A percentile compares a stretch with the other conserved stretches of the same genome.
Evolutionary conservation across 1,284 basidiomycete species (phyloP).

Genomic region (Rhizopogon parksii): DNA sequence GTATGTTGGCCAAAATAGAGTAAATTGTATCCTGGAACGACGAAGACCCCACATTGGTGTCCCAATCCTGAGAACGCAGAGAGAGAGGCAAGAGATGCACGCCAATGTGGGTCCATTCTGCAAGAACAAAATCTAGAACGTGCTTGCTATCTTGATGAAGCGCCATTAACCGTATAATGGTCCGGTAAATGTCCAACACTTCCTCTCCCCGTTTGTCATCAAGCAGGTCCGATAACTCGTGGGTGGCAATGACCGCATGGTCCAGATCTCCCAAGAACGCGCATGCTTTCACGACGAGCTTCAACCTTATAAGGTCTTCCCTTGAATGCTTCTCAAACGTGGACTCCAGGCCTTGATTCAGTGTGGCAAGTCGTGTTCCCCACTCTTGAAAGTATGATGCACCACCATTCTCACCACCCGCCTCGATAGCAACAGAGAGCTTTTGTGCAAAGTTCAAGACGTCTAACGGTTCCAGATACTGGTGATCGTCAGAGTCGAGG

Average conservation of each 20-base stretch:
- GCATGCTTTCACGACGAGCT: constrained; percentile 28
- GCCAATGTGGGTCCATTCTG: constrained; percentile 36
- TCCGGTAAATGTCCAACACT: constrained; percentile 33
- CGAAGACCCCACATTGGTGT: constrained; percentile 10
- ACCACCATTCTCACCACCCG: constrained; percentile 17
- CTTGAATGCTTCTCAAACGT: constrained; percentile 12
- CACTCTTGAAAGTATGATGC: constrained; percentile 27
- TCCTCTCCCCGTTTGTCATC: constrained; percentile 14
- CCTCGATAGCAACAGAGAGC: constrained; percentile 25
- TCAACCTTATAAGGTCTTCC: constrained; percentile 20
- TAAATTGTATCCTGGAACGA: constrained; percentile 30
- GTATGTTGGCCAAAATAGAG: constrained; percentile 23
- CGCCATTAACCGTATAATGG: constrained; percentile 35
- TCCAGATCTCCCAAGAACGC: constrained; percentile 33
- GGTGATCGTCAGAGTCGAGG: constrained; percentile 9
- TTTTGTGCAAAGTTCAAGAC: constrained; percentile 30
- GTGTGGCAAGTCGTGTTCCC: constrained; percentile 31
- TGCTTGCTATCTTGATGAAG: constrained; percentile 30
- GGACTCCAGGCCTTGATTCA: constrained; percentile 28
- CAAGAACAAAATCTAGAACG: constrained; percentile 39
- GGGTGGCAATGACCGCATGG: constrained; percentile 26
- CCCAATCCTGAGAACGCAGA: constrained; percentile 5
- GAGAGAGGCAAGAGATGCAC: constrained; percentile 8
- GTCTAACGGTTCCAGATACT: constrained; percentile 16
- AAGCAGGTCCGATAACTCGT: constrained; percentile 17